These are phyloP conservation scores for Malus hybrid DNA, from an alignment of 331 rosid species.

Conservation along the genomic window DNA sequence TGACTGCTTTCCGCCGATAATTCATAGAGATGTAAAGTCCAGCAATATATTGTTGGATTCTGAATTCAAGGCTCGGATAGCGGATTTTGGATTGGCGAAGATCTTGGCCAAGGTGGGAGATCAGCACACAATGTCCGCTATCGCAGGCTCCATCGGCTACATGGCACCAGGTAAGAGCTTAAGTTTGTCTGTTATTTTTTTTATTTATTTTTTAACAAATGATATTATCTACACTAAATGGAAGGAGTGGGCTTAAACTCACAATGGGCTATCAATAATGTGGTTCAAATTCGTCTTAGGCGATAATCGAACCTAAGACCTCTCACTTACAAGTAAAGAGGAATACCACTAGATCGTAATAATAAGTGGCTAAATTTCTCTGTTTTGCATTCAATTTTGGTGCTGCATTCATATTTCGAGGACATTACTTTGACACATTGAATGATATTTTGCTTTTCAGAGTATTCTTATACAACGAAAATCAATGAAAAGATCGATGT, in stretches of 20 bases:
- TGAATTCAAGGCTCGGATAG: constrained; percentile 62
- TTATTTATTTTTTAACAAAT: too few relatives aligned
- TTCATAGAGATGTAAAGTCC: constrained; percentile 78
- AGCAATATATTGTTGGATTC: constrained; percentile 80
- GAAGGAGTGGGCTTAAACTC: too few relatives aligned
- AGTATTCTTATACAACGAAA: constrained; percentile 59
- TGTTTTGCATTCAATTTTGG: background rate
- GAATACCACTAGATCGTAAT: too few relatives aligned
- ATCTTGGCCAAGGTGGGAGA: constrained; percentile 55
- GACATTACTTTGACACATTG: background rate
- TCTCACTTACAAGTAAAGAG: too few relatives aligned
- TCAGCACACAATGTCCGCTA: constrained; percentile 35
- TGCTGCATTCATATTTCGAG: too few relatives aligned
- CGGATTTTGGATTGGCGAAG: constrained; percentile 92
- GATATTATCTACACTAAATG: too few relatives aligned
- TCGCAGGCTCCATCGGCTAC: constrained; percentile 87
- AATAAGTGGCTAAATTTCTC: too few relatives aligned
- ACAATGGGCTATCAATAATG: too few relatives aligned
- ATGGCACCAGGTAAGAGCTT: constrained; percentile 70
- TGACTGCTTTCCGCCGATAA: constrained; percentile 56
- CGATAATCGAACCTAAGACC: too few relatives aligned
- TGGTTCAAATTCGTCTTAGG: too few relatives aligned
- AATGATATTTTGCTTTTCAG: constrained; percentile 30
- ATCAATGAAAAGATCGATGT: constrained; percentile 74
- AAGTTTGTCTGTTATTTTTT: background rate